A percentile compares a stretch with the other conserved stretches of the same genome.
phyloP scores from a whole-genome alignment of 1,284 basidiomycete genomes.

The Violaceomyces palustris region DNA sequence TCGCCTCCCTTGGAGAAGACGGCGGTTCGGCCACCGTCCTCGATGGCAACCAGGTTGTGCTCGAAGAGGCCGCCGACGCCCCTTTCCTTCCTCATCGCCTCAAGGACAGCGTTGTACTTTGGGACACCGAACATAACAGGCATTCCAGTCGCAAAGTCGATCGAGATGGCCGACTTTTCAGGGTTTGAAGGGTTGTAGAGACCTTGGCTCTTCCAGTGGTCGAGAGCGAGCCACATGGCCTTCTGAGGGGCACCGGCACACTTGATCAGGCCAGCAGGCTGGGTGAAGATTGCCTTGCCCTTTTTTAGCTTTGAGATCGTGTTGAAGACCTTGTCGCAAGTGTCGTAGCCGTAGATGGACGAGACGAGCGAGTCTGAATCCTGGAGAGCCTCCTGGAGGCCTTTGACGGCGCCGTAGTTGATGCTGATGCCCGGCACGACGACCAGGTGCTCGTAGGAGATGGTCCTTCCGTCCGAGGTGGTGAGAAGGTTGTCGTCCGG shows the following conservation, averaged over 20 bases:
- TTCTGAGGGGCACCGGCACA: slow-evolving; percentile 73
- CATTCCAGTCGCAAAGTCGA: slow-evolving; percentile 87
- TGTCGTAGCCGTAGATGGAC: slow-evolving; percentile 69
- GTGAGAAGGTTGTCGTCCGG: slow-evolving; percentile 71
- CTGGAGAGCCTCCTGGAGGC: slow-evolving; percentile 70
- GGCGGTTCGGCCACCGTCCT: slow-evolving; percentile 63
- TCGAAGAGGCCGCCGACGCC: slow-evolving; percentile 74
- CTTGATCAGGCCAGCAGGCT: slow-evolving; percentile 89
- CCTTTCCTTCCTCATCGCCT: slow-evolving; percentile 71
- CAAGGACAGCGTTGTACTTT: slow-evolving; percentile 83
- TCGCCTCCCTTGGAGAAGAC: slow-evolving; percentile 60
- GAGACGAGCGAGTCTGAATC: slow-evolving; percentile 77
- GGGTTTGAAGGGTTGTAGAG: slow-evolving; percentile 34
- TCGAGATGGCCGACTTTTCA: slow-evolving; percentile 57
- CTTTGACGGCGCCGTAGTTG: slow-evolving; percentile 68
- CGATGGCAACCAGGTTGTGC: slow-evolving; percentile 74
- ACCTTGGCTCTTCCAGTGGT: slow-evolving; percentile 40
- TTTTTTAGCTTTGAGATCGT: slow-evolving; percentile 62
- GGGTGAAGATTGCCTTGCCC: slow-evolving; percentile 89
- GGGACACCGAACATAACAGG: slow-evolving; percentile 74
- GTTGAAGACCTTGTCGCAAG: slow-evolving; percentile 40
- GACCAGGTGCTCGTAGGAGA: slow-evolving; percentile 81
- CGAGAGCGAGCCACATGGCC: slow-evolving; percentile 49
- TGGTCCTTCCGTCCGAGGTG: slow-evolving; percentile 62
- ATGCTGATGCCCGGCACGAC: slow-evolving; percentile 83